A percentile compares a stretch with the other conserved stretches of the same genome.
Conservation (phyloP, 345 rosid species). For the Balakata baccata region DNA sequence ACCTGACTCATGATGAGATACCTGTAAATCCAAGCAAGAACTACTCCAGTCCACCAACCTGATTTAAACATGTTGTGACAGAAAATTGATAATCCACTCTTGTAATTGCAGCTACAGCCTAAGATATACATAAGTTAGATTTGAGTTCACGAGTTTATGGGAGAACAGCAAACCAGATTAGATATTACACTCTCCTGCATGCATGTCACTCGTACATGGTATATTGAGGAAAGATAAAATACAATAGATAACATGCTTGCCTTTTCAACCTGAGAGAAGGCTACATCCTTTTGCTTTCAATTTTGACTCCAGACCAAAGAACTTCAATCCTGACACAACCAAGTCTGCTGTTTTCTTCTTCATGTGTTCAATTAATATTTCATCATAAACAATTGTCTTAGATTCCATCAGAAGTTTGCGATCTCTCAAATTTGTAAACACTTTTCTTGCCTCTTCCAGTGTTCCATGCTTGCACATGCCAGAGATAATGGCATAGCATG, state of each 20-base stretch:
- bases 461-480: constrained; percentile 83
- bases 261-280: constrained; percentile 38
- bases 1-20: background rate
- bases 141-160: background rate
- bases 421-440: constrained; percentile 52
- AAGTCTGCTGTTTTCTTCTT: constrained; percentile 83
- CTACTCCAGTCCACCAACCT: background rate
- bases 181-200: background rate
- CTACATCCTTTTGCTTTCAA: constrained; percentile 67
- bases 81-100: background rate
- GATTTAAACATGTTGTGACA: background rate
- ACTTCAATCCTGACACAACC: constrained; percentile 63
- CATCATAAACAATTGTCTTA: constrained; percentile 65
- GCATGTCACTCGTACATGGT: background rate
- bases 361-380: constrained; percentile 69
- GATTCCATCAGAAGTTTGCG: constrained; percentile 59
- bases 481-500: constrained; percentile 58
- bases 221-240: background rate
- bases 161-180: background rate
- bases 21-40: background rate
- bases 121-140: background rate
- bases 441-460: constrained; percentile 67
- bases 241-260: background rate
- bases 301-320: constrained; percentile 86
- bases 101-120: background rate